Conservation (phyloP, 202 grass and related monocot species). For the Zoysia matrella region DNA sequence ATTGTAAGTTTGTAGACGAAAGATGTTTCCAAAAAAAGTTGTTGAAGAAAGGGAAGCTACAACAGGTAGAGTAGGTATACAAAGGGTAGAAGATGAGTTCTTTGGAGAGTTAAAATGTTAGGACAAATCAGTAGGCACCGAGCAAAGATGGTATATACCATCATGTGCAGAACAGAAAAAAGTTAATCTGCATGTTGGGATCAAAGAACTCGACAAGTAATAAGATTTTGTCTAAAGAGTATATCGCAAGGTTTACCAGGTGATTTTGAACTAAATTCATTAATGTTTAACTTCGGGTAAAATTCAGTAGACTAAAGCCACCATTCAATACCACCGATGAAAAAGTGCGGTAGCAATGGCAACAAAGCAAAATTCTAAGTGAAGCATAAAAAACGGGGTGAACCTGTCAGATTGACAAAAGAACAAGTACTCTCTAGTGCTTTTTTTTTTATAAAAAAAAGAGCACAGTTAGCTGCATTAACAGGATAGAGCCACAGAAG, state of each 20-base stretch:
- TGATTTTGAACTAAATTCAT: background rate
- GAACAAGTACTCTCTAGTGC: background rate
- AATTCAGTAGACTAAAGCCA: constrained; percentile 8
- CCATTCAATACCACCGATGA: background rate
- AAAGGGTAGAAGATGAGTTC: background rate
- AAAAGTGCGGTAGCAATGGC: background rate
- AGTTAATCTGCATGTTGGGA: constrained; percentile 34
- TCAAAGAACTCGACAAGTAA: constrained; percentile 19
- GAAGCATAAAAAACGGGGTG: background rate
- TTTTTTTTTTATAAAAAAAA: background rate
- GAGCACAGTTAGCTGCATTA: background rate
- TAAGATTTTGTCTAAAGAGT: background rate
- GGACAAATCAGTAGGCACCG: background rate
- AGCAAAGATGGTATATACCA: background rate
- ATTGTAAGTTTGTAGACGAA: background rate
- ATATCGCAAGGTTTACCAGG: background rate
- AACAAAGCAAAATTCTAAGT: background rate
- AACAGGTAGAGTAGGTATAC: background rate
- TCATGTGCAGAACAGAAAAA: constrained; percentile 37
- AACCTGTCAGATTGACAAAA: constrained; percentile 3
- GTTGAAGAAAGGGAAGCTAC: background rate
- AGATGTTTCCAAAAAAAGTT: background rate
- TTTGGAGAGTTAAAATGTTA: background rate
- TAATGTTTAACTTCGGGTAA: background rate
- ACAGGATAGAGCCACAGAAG: constrained; percentile 10